Evolutionary conservation across 2,329 filamentous ascomycete genomes (phyloP).

Genomic region (Pyricularia pennisetigena): DNA sequence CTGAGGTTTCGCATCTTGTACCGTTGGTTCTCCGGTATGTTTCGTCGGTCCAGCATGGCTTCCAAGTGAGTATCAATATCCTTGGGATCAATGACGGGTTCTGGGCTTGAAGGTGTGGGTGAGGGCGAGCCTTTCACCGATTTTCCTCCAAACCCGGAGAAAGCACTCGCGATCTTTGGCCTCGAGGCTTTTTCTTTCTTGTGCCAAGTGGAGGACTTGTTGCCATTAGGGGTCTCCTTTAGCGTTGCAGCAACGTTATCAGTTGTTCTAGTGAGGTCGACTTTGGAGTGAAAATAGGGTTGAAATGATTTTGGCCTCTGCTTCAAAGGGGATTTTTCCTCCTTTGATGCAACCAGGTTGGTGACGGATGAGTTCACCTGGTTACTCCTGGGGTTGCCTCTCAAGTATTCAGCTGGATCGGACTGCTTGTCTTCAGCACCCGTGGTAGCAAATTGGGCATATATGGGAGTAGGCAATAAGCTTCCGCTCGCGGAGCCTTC

Average conservation of each 20-base stretch:
- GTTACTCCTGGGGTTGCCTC: conserved; percentile 10
- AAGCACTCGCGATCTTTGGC: conserved; percentile 27
- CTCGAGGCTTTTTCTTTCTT: conserved; percentile 29
- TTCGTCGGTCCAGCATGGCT: conserved; percentile 68
- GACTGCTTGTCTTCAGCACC: not conserved
- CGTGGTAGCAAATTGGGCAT: conserved; percentile 57
- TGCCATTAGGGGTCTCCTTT: conserved; percentile 4
- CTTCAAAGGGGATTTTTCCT: conserved; percentile 19
- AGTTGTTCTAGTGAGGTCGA: conserved; percentile 12
- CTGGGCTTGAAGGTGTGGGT: conserved; percentile 29
- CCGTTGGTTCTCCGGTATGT: conserved; percentile 87
- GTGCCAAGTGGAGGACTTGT: conserved; percentile 14
- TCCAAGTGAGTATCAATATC: conserved; percentile 49
- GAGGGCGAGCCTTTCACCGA: conserved; percentile 6
- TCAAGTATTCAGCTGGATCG: not conserved
- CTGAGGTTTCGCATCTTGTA: conserved; percentile 91
- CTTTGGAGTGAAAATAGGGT: conserved; percentile 17
- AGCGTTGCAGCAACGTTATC: conserved; percentile 8
- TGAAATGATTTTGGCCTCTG: conserved; percentile 43
- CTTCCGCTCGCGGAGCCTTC: conserved; percentile 26
- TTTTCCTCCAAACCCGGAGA: conserved; percentile 27
- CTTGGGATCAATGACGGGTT: conserved; percentile 40
- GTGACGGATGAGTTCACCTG: conserved; percentile 7
- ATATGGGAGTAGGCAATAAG: conserved; percentile 67
- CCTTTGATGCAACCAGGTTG: conserved; percentile 12